A percentile compares a stretch with the other conserved stretches of the same genome.
These are phyloP conservation scores for Acacia acuminata DNA, from an alignment of 306 rosid genomes.

Conservation along the genomic window DNA sequence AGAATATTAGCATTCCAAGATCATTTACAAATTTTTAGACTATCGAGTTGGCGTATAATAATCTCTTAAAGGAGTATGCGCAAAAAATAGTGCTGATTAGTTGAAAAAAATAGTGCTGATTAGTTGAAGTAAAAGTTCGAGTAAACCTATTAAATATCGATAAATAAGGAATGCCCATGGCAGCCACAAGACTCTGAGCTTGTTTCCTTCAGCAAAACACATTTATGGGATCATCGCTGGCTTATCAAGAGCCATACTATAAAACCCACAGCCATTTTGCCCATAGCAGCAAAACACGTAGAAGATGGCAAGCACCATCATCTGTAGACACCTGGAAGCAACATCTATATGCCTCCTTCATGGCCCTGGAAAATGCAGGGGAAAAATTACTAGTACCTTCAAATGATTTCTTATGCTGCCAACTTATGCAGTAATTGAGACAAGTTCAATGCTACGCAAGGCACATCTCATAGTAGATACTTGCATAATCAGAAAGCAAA, in stretches of 20 bases:
- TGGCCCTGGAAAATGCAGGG: slow-evolving; percentile 78
- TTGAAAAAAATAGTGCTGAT: slow-evolving; percentile 16
- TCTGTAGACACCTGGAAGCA: slow-evolving; percentile 60
- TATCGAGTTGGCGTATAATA: slow-evolving; percentile 8
- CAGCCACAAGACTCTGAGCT: slow-evolving; percentile 50
- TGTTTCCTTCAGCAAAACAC: slow-evolving; percentile 52
- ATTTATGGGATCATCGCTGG: slow-evolving; percentile 20
- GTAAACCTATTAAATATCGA: slow-evolving; percentile 41
- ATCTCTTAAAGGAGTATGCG: slow-evolving; percentile 8
- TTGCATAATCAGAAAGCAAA: slow-evolving; percentile 35
- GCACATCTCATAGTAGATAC: slow-evolving; percentile 23
- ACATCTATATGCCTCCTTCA: slow-evolving; percentile 61
- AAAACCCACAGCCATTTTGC: slow-evolving; percentile 43
- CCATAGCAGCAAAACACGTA: slow-evolving; percentile 14
- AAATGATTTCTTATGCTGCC: slow-evolving; percentile 48
- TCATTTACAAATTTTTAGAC: slow-evolving; percentile 1
- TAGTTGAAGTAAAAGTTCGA: slow-evolving; percentile 37
- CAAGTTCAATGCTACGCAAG: slow-evolving; percentile 30
- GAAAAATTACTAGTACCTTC: slow-evolving; percentile 56
- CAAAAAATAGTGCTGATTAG: slow-evolving; percentile 12
- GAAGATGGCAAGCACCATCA: slow-evolving; percentile 49
- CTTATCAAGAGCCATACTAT: slow-evolving; percentile 43
- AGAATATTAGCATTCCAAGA: slow-evolving; percentile 19
- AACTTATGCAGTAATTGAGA: slow-evolving; percentile 36
- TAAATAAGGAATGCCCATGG: slow-evolving; percentile 44